Evolutionary conservation across 306 rosid genomes (phyloP).

Genomic region (Castanea mollissima): DNA sequence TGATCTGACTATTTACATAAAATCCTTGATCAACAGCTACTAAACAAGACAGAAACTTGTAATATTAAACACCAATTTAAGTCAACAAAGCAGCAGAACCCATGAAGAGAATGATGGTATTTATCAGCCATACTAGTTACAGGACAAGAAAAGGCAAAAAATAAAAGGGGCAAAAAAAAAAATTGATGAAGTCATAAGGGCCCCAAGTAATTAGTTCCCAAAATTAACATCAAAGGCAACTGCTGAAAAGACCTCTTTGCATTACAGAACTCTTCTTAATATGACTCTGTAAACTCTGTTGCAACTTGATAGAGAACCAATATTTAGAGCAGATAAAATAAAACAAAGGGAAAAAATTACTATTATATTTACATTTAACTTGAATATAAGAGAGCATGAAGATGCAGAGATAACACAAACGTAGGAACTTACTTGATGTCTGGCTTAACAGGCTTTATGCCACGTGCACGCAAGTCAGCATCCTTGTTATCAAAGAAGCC

Average conservation of each 20-base stretch:
- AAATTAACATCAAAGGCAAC: not conserved
- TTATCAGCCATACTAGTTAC: too few relatives aligned
- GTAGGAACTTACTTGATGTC: constrained; percentile 81
- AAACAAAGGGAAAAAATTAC: not conserved
- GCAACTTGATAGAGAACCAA: not conserved
- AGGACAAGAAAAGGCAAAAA: too few relatives aligned
- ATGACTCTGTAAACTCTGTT: not conserved
- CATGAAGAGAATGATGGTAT: too few relatives aligned
- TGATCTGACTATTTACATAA: too few relatives aligned
- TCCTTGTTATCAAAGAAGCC: constrained; percentile 98
- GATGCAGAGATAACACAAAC: constrained; percentile 25
- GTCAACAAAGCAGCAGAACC: too few relatives aligned
- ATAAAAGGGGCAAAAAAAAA: too few relatives aligned
- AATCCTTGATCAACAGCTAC: too few relatives aligned
- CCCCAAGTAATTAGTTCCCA: too few relatives aligned
- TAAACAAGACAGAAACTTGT: too few relatives aligned
- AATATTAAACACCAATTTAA: too few relatives aligned
- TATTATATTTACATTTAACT: not conserved
- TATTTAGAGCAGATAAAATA: not conserved
- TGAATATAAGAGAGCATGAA: not conserved
- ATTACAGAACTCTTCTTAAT: not conserved
- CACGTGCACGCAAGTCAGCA: constrained; percentile 88
- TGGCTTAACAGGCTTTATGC: constrained; percentile 82
- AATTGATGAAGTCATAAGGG: too few relatives aligned
- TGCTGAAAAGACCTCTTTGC: not conserved